Evolutionary conservation across 2,329 filamentous ascomycete species (phyloP).

Genomic region (Ophiognomonia clavigignenti-juglandacearum): DNA sequence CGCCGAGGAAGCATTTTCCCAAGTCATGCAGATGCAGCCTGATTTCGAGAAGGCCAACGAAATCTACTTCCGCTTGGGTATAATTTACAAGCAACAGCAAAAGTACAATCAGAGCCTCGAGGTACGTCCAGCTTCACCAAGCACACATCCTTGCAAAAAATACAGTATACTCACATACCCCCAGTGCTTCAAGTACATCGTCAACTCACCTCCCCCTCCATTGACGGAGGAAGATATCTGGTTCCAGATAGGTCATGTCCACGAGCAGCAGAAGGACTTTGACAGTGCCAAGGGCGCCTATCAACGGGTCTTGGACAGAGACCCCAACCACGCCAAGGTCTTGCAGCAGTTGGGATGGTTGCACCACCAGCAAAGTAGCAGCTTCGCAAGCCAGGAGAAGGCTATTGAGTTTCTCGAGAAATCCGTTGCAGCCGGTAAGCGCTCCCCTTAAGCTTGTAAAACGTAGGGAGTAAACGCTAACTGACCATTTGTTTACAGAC

Average conservation of each 20-base stretch:
- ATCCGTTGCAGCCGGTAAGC: conserved; percentile 83
- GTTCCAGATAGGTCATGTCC: conserved; percentile 99
- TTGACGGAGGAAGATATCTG: conserved; percentile 97
- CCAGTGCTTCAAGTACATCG: conserved; percentile 97
- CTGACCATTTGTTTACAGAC: conserved; percentile 50
- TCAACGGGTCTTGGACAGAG: conserved; percentile 84
- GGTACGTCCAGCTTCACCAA: conserved; percentile 44
- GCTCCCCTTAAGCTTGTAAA: conserved; percentile 12
- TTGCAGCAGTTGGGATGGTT: conserved; percentile 97
- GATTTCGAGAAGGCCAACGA: conserved; percentile 98
- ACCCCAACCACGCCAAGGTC: conserved; percentile 96
- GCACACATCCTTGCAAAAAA: background rate
- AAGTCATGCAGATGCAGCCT: conserved; percentile 98
- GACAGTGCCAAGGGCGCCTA: conserved; percentile 92
- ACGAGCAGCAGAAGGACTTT: conserved; percentile 98
- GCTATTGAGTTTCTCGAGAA: conserved; percentile 97
- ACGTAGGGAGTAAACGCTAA: conserved; percentile 1
- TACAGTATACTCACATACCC: conserved; percentile 22
- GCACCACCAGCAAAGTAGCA: conserved; percentile 91
- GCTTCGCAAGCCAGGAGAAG: conserved; percentile 87
- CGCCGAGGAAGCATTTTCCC: conserved; percentile 95
- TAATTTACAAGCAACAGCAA: conserved; percentile 98
- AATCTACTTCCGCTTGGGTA: conserved; percentile 97
- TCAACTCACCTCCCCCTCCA: conserved; percentile 84
- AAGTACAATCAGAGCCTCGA: conserved; percentile 91